A percentile compares a stretch with the other conserved stretches of the same genome.
Conservation (phyloP, 2,329 filamentous ascomycete genomes). For the Geoglossum cookeanum region DNA sequence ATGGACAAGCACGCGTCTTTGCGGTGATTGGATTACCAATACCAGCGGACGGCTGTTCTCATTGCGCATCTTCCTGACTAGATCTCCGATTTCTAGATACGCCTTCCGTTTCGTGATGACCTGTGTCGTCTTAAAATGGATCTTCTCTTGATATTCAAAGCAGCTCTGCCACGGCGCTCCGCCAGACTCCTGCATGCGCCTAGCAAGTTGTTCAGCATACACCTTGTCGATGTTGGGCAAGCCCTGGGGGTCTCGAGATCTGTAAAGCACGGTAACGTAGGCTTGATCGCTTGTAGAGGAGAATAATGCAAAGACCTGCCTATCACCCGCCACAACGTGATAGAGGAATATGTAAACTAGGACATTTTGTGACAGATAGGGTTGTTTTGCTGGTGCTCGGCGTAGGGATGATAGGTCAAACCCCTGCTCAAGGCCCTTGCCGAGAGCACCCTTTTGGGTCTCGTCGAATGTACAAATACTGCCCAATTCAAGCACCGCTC, state of each 20-base stretch:
- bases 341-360: constrained; percentile 83
- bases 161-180: constrained; percentile 59
- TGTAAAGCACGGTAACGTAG: constrained; percentile 74
- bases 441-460: constrained; percentile 71
- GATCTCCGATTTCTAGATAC: constrained; percentile 68
- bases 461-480: constrained; percentile 90
- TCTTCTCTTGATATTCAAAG: constrained; percentile 69
- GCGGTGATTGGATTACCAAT: constrained; percentile 79
- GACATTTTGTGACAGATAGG: constrained; percentile 57
- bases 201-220: constrained; percentile 57
- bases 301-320: constrained; percentile 85
- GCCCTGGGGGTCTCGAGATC: constrained; percentile 60
- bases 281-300: constrained; percentile 66
- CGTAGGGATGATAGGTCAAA: constrained; percentile 70
- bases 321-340: constrained; percentile 75
- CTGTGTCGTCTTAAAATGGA: constrained; percentile 72
- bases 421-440: constrained; percentile 79
- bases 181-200: constrained; percentile 43
- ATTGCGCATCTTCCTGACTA: constrained; percentile 75
- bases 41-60: constrained; percentile 67
- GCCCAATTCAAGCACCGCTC: constrained; percentile 75
- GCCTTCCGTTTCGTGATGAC: constrained; percentile 82
- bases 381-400: constrained; percentile 42
- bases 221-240: constrained; percentile 81
- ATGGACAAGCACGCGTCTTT: constrained; percentile 59